Evolutionary conservation across 192 early-diverging fungal species (phyloP).

Genomic region (Backusella liffmaniae): DNA sequence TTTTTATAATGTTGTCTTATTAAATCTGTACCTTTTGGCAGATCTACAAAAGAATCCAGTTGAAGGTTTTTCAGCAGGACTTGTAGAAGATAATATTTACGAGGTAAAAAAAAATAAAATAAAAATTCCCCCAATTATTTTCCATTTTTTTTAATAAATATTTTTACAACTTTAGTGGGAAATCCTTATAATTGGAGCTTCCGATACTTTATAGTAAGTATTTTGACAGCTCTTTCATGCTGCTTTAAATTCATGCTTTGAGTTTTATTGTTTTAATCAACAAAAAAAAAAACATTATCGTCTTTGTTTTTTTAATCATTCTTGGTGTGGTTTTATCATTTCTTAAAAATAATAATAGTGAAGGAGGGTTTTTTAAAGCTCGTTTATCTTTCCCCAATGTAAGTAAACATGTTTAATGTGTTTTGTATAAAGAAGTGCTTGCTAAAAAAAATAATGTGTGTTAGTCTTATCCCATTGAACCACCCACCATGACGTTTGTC

Average conservation of each 20-base stretch:
- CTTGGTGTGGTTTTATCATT: background rate
- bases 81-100: constrained; percentile 81
- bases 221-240: constrained; percentile 7
- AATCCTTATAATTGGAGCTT: constrained; percentile 88
- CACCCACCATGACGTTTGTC: constrained; percentile 85
- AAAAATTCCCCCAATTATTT: background rate
- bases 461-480: constrained; percentile 80
- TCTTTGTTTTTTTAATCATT: constrained; percentile 4
- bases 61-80: constrained; percentile 89
- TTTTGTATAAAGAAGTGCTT: background rate
- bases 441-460: constrained; percentile 16
- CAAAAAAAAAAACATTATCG: background rate
- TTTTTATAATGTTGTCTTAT: background rate
- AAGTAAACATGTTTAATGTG: background rate
- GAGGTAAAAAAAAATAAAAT: constrained; percentile 56
- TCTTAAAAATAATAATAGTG: constrained; percentile 47
- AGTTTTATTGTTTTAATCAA: background rate
- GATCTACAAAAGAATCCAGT: constrained; percentile 75
- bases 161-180: constrained; percentile 63
- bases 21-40: constrained; percentile 29
- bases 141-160: constrained; percentile 1
- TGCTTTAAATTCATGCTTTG: background rate
- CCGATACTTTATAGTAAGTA: constrained; percentile 81
- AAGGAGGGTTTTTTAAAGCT: constrained; percentile 95
- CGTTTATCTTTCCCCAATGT: constrained; percentile 62